Evolutionary conservation across 257 asterid species (phyloP).

Genomic region (Scutellaria galericulata): DNA sequence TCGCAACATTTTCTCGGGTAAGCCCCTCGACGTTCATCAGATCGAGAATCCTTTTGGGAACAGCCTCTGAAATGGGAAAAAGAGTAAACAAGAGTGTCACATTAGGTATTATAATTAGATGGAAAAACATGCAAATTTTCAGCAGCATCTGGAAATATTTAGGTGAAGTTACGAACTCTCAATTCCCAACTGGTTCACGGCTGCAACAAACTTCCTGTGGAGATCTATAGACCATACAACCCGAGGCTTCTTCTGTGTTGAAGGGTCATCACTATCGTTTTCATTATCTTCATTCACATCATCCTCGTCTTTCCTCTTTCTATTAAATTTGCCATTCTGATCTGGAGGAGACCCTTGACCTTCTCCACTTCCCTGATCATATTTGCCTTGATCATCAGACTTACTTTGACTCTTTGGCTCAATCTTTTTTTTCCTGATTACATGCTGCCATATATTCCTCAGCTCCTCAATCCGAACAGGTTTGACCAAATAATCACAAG

Average conservation of each 20-base stretch:
- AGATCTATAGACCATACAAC: slow-evolving; percentile 72
- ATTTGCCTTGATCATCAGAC: slow-evolving; percentile 40
- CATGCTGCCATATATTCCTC: slow-evolving; percentile 73
- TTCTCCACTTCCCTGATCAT: slow-evolving; percentile 54
- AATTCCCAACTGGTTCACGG: slow-evolving; percentile 63
- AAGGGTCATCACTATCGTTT: slow-evolving; percentile 57
- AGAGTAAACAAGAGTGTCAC: neutral
- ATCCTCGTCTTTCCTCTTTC: slow-evolving; percentile 65
- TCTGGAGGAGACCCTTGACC: slow-evolving; percentile 53
- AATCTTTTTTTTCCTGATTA: slow-evolving; percentile 50
- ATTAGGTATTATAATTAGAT: neutral
- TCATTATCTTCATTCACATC: slow-evolving; percentile 52
- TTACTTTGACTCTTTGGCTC: slow-evolving; percentile 44
- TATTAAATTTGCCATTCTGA: slow-evolving; percentile 52
- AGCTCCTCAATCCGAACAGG: slow-evolving; percentile 70
- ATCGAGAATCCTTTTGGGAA: slow-evolving; percentile 79
- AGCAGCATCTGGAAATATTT: neutral
- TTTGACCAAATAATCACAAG: slow-evolving; percentile 73
- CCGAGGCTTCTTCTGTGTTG: slow-evolving; percentile 65
- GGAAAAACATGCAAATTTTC: slow-evolving; percentile 6
- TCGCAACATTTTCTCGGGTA: slow-evolving; percentile 70
- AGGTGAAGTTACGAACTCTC: slow-evolving; percentile 55
- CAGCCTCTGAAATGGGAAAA: slow-evolving; percentile 55
- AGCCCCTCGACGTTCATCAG: slow-evolving; percentile 72
- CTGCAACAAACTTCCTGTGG: slow-evolving; percentile 66